Evolutionary conservation across 106 monocot species (phyloP).

Genomic region (Dendrobium officinale): DNA sequence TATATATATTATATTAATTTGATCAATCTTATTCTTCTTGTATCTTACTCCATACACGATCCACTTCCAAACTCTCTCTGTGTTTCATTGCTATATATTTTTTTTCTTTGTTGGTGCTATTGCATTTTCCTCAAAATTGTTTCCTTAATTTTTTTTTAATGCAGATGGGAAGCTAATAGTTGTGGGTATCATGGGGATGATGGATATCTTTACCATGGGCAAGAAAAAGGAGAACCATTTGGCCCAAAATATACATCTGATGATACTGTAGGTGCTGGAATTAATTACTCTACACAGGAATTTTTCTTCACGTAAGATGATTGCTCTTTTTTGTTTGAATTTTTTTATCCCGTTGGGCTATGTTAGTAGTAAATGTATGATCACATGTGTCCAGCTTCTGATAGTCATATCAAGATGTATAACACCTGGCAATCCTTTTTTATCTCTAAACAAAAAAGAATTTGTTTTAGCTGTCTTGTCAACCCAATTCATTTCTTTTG

Average conservation of each 20-base stretch:
- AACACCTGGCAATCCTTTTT: neutral
- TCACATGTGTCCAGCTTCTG: neutral
- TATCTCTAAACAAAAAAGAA: neutral
- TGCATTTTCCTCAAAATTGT: neutral
- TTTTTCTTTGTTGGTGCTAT: neutral
- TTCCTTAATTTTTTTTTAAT: constrained; percentile 1
- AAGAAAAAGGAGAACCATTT: constrained; percentile 65
- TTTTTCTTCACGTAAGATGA: constrained; percentile 94
- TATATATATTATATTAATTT: neutral
- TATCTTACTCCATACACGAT: neutral
- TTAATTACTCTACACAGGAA: constrained; percentile 80
- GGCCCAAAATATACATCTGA: constrained; percentile 81
- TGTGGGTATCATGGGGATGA: constrained; percentile 97
- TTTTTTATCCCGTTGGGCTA: neutral
- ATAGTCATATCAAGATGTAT: neutral
- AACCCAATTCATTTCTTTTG: neutral
- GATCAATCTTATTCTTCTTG: neutral
- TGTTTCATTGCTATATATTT: neutral
- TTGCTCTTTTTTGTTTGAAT: neutral
- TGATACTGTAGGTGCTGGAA: constrained; percentile 88
- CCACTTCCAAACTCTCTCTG: neutral
- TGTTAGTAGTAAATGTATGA: neutral
- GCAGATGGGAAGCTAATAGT: constrained; percentile 88
- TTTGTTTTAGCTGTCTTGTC: neutral
- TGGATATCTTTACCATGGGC: constrained; percentile 71